Evolutionary conservation across 1,284 basidiomycete genomes (phyloP).

Genomic region (Malassezia nana): DNA sequence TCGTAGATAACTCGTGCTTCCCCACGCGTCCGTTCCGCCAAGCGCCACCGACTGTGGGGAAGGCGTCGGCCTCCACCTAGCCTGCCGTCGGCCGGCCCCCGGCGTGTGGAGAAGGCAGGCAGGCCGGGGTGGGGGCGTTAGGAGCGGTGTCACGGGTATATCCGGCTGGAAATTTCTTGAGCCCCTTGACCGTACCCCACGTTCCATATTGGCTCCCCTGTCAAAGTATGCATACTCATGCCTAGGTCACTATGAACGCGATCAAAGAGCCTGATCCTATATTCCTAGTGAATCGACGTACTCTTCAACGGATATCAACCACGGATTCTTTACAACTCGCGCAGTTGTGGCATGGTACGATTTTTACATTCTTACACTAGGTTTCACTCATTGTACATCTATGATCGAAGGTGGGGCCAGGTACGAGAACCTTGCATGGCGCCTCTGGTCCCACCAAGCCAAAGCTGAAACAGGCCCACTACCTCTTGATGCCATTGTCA

Average conservation of each 20-base stretch:
- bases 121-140: neutral
- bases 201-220: neutral
- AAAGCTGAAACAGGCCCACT: neutral
- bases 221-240: neutral
- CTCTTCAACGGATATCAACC: conserved; percentile 2
- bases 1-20: conserved; percentile 25
- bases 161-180: neutral
- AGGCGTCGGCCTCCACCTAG: too few species aligned
- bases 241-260: neutral
- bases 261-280: neutral
- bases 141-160: neutral
- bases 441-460: conserved; percentile 64
- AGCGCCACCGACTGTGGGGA: too few species aligned
- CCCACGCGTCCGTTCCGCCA: too few species aligned
- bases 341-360: conserved; percentile 13
- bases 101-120: neutral
- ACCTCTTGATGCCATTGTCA: neutral
- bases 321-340: conserved; percentile 5
- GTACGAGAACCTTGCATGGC: conserved; percentile 75
- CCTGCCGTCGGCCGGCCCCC: neutral
- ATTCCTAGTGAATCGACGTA: neutral
- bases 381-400: conserved; percentile 72
- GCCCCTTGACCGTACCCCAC: neutral
- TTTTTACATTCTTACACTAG: conserved; percentile 50
- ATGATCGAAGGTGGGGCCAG: conserved; percentile 65